Evolutionary conservation across 2,329 filamentous ascomycete species (phyloP).

Genomic region (Ceratocystis variospora): DNA sequence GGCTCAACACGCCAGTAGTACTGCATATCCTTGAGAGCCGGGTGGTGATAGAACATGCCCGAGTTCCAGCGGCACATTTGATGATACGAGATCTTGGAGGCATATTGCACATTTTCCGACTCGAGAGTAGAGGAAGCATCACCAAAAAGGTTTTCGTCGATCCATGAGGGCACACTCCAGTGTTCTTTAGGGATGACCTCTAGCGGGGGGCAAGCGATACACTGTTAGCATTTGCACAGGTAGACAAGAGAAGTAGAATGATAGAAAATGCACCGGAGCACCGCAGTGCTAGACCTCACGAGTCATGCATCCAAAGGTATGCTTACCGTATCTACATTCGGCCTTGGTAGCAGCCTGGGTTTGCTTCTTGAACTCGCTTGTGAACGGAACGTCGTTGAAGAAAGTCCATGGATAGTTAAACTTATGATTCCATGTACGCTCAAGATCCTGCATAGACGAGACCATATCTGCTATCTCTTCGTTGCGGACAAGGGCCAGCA

Average conservation of each 20-base stretch:
- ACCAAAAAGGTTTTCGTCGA: constrained; percentile 70
- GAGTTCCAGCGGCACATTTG: constrained; percentile 99
- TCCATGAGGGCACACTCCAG: constrained; percentile 86
- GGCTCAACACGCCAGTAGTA: constrained; percentile 99
- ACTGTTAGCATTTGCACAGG: constrained; percentile 15
- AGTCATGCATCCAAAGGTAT: background rate
- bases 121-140: constrained; percentile 74
- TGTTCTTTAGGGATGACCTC: constrained; percentile 88
- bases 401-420: constrained; percentile 99
- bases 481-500: constrained; percentile 85
- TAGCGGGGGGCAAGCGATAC: constrained; percentile 25
- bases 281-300: background rate
- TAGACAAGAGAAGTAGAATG: background rate
- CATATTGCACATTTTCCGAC: constrained; percentile 82
- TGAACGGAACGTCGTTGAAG: constrained; percentile 92
- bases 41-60: constrained; percentile 94
- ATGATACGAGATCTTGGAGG: constrained; percentile 78
- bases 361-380: constrained; percentile 77
- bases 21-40: constrained; percentile 63
- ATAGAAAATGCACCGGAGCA: background rate
- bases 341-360: constrained; percentile 77
- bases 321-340: constrained; percentile 65
- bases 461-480: constrained; percentile 75
- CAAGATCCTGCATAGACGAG: constrained; percentile 77
- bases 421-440: constrained; percentile 92